Base-by-base conservation (phyloP, 345 rosid species). In the Eucalyptus cloeziana region DNA sequence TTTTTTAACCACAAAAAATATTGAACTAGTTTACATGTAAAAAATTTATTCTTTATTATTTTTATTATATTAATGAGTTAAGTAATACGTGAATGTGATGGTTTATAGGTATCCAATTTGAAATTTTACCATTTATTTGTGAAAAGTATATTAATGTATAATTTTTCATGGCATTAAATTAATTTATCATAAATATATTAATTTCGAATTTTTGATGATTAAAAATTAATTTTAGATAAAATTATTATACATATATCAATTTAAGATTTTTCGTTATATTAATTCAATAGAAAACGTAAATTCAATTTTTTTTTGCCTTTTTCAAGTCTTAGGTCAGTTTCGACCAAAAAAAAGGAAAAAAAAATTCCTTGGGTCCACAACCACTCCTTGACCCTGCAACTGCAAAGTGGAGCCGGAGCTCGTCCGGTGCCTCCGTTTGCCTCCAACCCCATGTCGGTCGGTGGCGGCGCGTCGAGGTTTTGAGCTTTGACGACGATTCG, bases 1-100 rank as follows among this genome's bases (percentile, higher is more conserved):
- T 52, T 52, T 52, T 19, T 52, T 52, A 52, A 21, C 2, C 4
- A 21, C 1, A 4, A 8, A 1, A 51, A 52, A 52, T 52, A 21
- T 52, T 52, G 3, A 52, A 8, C 1, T 52, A 2, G 3, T 52
- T 52, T 52, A 7, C 4, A 19, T 52, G 9, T 7, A 0, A 2
- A 0, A 19, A 52, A 7, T 52, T 52, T 52, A 52, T 52, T 19
- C 1, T 19, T 2, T 0, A 0, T 17, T 51, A 6, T 52, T 7
- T 17, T 19, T 3, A 3, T 19, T 52, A 52, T 7, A 1, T 7
- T 52, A 52, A 19, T 52, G 4, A 52, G 4, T 52, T 51, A 51
- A 0, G 16, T 50, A 0, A 50, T 3, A 50, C 0, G 7, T 15
- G 2, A 49, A 0, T 0, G 3, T 15, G 1, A 49, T 0, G 5